Evolutionary conservation across 176 grass and related monocot species (phyloP), one percentile per base, ranked within the genome.

Genomic region (Stipa capillata): DNA sequence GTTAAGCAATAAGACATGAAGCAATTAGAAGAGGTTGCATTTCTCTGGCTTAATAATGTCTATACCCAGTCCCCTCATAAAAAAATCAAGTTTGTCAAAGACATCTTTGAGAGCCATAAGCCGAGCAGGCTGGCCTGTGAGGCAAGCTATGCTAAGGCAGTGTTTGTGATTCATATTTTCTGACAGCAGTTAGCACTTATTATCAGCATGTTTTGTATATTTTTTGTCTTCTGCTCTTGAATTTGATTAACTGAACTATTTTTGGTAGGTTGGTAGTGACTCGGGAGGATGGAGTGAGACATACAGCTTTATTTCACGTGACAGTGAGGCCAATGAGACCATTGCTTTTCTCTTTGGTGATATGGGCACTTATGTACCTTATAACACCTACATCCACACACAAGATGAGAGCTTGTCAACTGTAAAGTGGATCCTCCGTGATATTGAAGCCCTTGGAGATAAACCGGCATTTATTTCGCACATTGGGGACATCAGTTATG

Each of bases 401-500:
- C 90, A 99, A 89, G 74, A 78, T 18, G 96, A 99, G 84, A 93
- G 92, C 79, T 82, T 84, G 48, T 95, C 70, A 4, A 99, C 92
- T 18, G 83, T 99, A 47, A 95, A 95, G 70, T 94, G 87, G 85
- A 93, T 99, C 71, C 88, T 99, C 31, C 88, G 78, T 21, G 92
- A 95, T 70, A 83, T 99, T 69, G 53, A 95, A 87, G 83, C 92
- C 67, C 80, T 99, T 75, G 85, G 93, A 72, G 89, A 99, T 79
- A 93, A 93, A 67, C 68, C 92, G 32, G 88, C 79, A 50, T 82
- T 99, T 49, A 87, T 99, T 90, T 99, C 96, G 20, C 92, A 95
- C 78, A 93, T 99, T 64, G 96, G 90, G 13, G 96, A 99, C 70
- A 99, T 99, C 73, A 99, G 96, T 65, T 98, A 98, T 7, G 96